Conservation (phyloP, 2,329 filamentous ascomycete genomes). For the Ceratocystis huliohia region DNA sequence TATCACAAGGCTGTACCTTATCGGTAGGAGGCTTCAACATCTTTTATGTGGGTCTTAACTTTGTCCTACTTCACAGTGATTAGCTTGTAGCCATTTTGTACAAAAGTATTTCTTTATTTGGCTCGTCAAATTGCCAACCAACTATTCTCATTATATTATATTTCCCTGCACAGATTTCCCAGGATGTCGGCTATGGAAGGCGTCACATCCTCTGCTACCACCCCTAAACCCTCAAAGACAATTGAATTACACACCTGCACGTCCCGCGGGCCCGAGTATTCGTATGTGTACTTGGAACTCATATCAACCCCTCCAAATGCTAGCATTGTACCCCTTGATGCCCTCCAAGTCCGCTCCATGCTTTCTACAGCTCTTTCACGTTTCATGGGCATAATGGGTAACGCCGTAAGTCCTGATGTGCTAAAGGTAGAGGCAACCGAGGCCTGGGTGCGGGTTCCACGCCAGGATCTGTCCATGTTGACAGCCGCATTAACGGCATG, state of each 20-base stretch:
- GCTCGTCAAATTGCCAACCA: neutral
- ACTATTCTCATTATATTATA: neutral
- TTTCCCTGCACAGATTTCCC: neutral
- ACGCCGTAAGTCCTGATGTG: slow-evolving; percentile 56
- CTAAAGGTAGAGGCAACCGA: slow-evolving; percentile 44
- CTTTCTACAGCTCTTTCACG: slow-evolving; percentile 50
- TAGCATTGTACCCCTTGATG: slow-evolving; percentile 36
- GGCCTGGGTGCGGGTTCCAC: slow-evolving; percentile 53
- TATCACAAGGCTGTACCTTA: neutral
- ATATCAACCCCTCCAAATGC: slow-evolving; percentile 21
- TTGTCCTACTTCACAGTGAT: neutral
- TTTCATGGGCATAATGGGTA: slow-evolving; percentile 58
- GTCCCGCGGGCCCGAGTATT: slow-evolving; percentile 39
- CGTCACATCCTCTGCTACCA: slow-evolving; percentile 26
- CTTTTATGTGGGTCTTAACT: slow-evolving; percentile 2
- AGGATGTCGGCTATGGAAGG: slow-evolving; percentile 18
- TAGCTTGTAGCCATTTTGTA: neutral
- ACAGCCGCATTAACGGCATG: slow-evolving; percentile 55
- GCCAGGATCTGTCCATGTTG: slow-evolving; percentile 46
- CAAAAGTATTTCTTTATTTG: neutral
- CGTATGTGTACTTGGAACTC: slow-evolving; percentile 45
- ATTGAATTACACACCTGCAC: slow-evolving; percentile 41
- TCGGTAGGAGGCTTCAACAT: neutral
- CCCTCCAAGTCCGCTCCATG: slow-evolving; percentile 49
- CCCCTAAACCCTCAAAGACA: slow-evolving; percentile 27